Evolutionary conservation across 2,329 filamentous ascomycete genomes (phyloP).

Genomic region (Chalaropsis ovoidea): DNA sequence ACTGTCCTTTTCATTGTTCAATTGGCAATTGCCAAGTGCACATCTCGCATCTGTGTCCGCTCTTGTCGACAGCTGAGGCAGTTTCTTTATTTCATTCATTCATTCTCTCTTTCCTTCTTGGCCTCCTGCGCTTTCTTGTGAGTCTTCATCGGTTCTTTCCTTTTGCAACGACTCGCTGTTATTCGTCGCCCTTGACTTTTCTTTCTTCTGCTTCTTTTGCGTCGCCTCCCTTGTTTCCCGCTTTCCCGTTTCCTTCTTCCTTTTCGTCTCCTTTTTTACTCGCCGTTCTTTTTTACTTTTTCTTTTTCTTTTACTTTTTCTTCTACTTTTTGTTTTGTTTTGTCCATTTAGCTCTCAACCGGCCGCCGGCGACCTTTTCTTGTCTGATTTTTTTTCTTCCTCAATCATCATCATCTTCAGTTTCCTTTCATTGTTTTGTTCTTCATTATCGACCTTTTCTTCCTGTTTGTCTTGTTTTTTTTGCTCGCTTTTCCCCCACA

Average conservation of each 20-base stretch:
- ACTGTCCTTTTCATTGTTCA: not conserved
- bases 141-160: slow-evolving; percentile 4
- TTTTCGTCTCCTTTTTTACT: slow-evolving; percentile 30
- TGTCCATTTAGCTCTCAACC: slow-evolving; percentile 14
- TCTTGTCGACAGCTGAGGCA: not conserved
- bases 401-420: slow-evolving; percentile 10
- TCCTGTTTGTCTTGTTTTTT: slow-evolving; percentile 12
- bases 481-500: slow-evolving; percentile 11
- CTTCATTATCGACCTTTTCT: slow-evolving; percentile 9
- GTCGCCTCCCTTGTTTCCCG: slow-evolving; percentile 26
- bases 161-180: not conserved
- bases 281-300: slow-evolving; percentile 29
- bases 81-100: too few species aligned
- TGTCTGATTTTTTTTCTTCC: slow-evolving; percentile 9
- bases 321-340: slow-evolving; percentile 17
- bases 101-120: not conserved
- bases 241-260: slow-evolving; percentile 29
- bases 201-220: not conserved
- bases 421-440: slow-evolving; percentile 18
- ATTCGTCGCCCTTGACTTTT: not conserved
- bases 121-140: not conserved
- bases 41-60: not conserved
- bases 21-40: not conserved
- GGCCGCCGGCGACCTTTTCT: slow-evolving; percentile 23
- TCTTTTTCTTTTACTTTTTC: slow-evolving; percentile 31